These are phyloP conservation scores for Sporisorium reilianum DNA, from an alignment of 1,284 basidiomycete species.

Conservation along the genomic window DNA sequence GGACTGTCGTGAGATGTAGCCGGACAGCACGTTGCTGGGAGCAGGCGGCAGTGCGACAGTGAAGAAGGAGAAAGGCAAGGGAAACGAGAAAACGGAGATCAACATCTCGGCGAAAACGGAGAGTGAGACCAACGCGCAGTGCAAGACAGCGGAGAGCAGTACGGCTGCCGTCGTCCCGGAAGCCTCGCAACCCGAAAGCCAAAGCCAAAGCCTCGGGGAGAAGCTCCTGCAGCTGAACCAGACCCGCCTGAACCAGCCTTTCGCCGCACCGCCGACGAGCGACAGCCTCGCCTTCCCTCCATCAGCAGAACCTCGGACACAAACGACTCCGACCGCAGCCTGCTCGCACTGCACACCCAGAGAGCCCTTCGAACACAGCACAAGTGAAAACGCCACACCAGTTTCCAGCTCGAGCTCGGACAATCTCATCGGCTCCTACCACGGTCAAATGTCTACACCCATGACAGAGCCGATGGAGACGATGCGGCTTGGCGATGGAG, in stretches of 20 bases:
- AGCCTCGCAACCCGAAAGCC: neutral
- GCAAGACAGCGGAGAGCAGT: neutral
- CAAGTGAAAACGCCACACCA: too few species aligned
- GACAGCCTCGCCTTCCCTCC: neutral
- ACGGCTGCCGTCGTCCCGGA: neutral
- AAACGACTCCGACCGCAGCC: neutral
- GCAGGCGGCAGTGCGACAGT: neutral
- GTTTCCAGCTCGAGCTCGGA: conserved; percentile 5
- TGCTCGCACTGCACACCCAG: neutral
- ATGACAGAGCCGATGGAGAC: neutral
- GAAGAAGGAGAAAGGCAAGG: neutral
- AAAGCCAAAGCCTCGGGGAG: conserved; percentile 22
- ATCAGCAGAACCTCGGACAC: neutral
- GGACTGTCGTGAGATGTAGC: neutral
- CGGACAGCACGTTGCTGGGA: conserved; percentile 5
- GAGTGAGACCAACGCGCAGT: neutral
- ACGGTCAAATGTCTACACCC: neutral
- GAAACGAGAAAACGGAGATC: too few species aligned
- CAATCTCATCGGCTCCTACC: neutral
- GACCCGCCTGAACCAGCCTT: neutral
- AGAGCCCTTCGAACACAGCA: neutral
- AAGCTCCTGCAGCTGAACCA: conserved; percentile 18
- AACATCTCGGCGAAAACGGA: neutral
- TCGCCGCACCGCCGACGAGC: neutral
- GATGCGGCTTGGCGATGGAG: neutral